Base-by-base conservation (phyloP, 768 basidiomycete species). In the Tricholoma sp. region DNA sequence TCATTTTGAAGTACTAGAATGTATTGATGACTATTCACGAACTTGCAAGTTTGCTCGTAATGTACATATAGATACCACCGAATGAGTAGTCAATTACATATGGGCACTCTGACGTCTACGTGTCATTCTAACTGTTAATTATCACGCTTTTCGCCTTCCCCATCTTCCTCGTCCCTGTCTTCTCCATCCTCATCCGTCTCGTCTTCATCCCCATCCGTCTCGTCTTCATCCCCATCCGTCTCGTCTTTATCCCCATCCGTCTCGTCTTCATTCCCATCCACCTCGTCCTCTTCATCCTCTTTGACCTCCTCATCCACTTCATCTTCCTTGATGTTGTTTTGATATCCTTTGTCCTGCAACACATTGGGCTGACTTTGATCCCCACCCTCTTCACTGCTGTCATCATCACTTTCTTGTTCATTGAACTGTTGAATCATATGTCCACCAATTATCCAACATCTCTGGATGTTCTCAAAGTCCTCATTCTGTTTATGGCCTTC, bases 361-460 rank as follows among this genome's bases (percentile, higher is more conserved):
- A 34, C 43, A 19, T 31, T 18, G 10, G n/a, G 2, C 19, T 41
- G 24, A 10, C 8, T 51, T 34, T 22, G 39, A 7, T 52, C 39
- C 11, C 2, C 32, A n/a, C 39, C 54, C 19, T 57, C 59, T 35
- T 53, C 53, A 29, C 57, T 49, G 43, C 16, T 59, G 37, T 52
- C 72, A 5, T 66, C 67, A 19, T 77, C 77, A 55, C 82, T 88
- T 18, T 87, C 89, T 67, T 91, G 89, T 53, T 84, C 87, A 62
- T 91, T 82, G 50, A 92, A 87, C 64, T 92, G 88, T 61, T 89
- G 78, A 55, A 95, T 89, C 83, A 92, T 85, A 60, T 80, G 81
- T 29, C 80, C 77, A 34, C 88, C 84, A 43, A 92, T 75, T 55
- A 76, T 67, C 90, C 91, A 85, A 67, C 84, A 84, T 66, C 81